These are phyloP conservation scores for sweet orange (Citrus sinensis) DNA, from an alignment of 345 rosid species.

Conservation along the genomic window DVS_A1.0 CM039162.1:1223001-1223500, in stretches of 20 bases:
- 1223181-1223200: neutral
- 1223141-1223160: neutral
- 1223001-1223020: constrained; percentile 48
- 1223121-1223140: neutral
- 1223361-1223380: neutral
- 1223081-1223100: neutral
- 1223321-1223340: neutral
- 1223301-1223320: neutral
- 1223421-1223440: constrained; percentile 98
- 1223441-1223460: constrained; percentile 91
- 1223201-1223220: neutral
- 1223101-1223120: neutral
- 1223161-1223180: neutral
- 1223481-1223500: constrained; percentile 72
- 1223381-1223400: constrained; percentile 63
- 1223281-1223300: neutral
- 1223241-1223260: neutral
- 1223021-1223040: neutral
- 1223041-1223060: neutral
- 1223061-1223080: neutral
- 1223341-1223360: neutral
- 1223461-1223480: constrained; percentile 95
- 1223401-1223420: constrained; percentile 97
- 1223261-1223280: neutral
- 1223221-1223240: neutral